These are phyloP conservation scores for Penicillium sp. DNA, from an alignment of 2,329 filamentous ascomycete species.

Conservation along the genomic window DNA sequence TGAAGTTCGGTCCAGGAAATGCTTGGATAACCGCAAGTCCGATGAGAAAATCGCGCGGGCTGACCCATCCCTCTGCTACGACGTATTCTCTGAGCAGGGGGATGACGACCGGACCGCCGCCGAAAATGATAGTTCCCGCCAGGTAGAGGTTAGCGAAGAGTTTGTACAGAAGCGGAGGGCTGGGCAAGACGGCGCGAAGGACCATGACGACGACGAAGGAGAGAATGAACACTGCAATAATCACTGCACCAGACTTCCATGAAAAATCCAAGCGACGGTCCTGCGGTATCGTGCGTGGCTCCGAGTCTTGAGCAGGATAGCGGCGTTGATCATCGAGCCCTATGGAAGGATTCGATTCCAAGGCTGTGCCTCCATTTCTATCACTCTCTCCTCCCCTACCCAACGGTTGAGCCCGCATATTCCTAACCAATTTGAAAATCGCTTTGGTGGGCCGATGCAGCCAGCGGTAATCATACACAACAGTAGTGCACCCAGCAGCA, in stretches of 20 bases:
- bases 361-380: not conserved
- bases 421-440: not conserved
- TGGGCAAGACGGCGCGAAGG: not conserved
- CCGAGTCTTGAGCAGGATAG: not conserved
- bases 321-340: not conserved
- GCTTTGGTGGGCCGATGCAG: not conserved
- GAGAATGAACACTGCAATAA: not conserved
- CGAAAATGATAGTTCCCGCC: constrained; percentile 4
- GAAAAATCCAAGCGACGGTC: constrained; percentile 3
- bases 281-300: not conserved
- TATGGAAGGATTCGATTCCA: not conserved
- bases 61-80: not conserved
- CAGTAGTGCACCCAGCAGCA: constrained; percentile 3
- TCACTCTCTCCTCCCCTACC: not conserved
- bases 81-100: not conserved
- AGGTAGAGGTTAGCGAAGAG: constrained; percentile 7
- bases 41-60: not conserved
- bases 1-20: not conserved
- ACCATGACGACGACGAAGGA: constrained; percentile 1
- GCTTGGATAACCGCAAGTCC: not conserved
- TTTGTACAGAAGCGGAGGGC: constrained; percentile 2
- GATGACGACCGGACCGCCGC: constrained; percentile 1
- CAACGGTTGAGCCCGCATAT: not conserved
- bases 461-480: constrained; percentile 5
- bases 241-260: constrained; percentile 4